Evolutionary conservation across 805 yeast genomes (phyloP).

Genomic region (Spathaspora sp.): DNA sequence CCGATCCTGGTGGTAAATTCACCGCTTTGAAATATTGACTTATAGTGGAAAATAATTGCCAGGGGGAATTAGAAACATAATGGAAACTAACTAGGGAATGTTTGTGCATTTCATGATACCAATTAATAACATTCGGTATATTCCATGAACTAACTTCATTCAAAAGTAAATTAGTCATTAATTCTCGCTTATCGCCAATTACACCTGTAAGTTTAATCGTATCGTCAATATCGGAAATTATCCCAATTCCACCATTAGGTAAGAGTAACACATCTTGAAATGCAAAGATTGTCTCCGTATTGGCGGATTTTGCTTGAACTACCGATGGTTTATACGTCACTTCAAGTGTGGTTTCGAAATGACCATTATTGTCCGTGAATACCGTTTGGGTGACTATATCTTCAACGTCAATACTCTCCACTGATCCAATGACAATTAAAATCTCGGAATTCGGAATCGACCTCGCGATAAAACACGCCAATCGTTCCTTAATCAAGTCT

Average conservation of each 20-base stretch:
- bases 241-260: conserved; percentile 51
- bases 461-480: conserved; percentile 67
- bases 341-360: conserved; percentile 50
- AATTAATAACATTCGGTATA: conserved; percentile 68
- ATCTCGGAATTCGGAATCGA: conserved; percentile 58
- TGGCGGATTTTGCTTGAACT: conserved; percentile 46
- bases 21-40: conserved; percentile 51
- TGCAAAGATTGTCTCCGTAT: conserved; percentile 45
- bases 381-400: conserved; percentile 26
- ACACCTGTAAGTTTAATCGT: conserved; percentile 91
- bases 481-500: conserved; percentile 55
- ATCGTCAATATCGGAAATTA: conserved; percentile 93
- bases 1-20: conserved; percentile 72
- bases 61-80: conserved; percentile 94
- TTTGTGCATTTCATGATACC: conserved; percentile 55
- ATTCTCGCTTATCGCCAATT: conserved; percentile 77
- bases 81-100: conserved; percentile 62
- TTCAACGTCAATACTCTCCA: conserved; percentile 23
- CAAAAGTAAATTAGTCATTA: conserved; percentile 74
- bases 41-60: conserved; percentile 73
- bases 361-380: conserved; percentile 65
- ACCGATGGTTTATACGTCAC: conserved; percentile 61
- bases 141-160: conserved; percentile 64
- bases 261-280: conserved; percentile 45
- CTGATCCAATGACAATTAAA: conserved; percentile 53